phyloP scores from a whole-genome alignment of 2,329 filamentous ascomycete genomes.

The Cordyceps javanica region DNA sequence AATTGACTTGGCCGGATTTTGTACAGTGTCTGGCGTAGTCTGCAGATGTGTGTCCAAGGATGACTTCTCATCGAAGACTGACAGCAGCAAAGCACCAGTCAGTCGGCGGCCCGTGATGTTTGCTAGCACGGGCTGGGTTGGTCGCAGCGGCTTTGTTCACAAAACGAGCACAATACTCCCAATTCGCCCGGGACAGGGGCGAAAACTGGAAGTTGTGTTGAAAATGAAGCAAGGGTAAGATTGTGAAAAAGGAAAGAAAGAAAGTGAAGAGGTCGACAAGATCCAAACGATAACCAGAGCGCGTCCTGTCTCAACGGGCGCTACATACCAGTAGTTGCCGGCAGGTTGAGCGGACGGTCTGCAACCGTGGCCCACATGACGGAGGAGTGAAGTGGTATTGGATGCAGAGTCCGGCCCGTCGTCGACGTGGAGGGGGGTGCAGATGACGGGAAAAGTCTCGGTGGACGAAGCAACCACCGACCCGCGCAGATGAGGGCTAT shows the following conservation, averaged over 20 bases:
- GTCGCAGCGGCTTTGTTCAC: background rate
- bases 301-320: background rate
- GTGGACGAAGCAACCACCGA: too few relatives aligned
- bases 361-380: slow-evolving; percentile 7
- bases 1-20: background rate
- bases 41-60: background rate
- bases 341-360: background rate
- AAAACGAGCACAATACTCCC: background rate
- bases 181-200: background rate
- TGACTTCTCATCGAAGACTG: background rate
- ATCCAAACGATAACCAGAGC: background rate
- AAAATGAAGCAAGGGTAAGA: background rate
- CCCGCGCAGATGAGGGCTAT: too few relatives aligned
- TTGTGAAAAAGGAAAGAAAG: background rate
- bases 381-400: slow-evolving; percentile 8
- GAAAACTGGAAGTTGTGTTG: background rate
- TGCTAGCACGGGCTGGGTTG: background rate
- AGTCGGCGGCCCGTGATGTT: background rate
- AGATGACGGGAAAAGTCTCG: background rate
- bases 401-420: background rate
- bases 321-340: background rate
- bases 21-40: background rate
- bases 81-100: background rate
- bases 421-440: background rate
- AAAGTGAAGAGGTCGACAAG: background rate